Base-by-base conservation (phyloP, 2,329 filamentous ascomycete species). In the Hypoxylon rubiginosum region DNA sequence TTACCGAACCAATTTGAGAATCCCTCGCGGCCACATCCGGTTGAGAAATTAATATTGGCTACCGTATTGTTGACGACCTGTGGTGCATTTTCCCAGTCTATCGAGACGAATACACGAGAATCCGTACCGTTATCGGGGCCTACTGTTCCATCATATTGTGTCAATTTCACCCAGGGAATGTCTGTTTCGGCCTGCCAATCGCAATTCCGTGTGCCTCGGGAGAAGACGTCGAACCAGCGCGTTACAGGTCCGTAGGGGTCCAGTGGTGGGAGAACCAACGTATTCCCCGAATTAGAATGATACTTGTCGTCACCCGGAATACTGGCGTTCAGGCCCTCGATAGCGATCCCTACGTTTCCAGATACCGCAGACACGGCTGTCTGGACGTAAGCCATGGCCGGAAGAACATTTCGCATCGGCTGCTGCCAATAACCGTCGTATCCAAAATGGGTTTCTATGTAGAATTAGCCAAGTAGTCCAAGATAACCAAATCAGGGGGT, bases 351-450 rank as follows among this genome's bases (percentile, higher is more conserved):
- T 59, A 92, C 80, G 58, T 89, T 83, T 7, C 90, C 90, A 0
- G 86, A 84, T 5, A 91, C 79, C 4, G 85, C 85, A 11, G 83
- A 83, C 56, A 90, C 86, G 1, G 82, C 78, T 1, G 82, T 82
- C 74, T 90, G 87, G 1, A 90, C 86, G 68, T 86, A 90, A 4
- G 83, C 79, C 67, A 91, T 82, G 7, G 86, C 84, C 0, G 90
- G 89, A 1, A 91, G 83, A 0, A 85, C 85, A 73, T 92, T 91
- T 34, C 89, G 82, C 90, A 92, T 92, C 0, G 91, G 89, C 74
- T 92, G 90, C 77, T 92, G 90, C 90, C 90, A 87, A 75, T 83
- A 83, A 51, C 81, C 82, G 56, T 85, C 80, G 50, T 85, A 87
- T 19, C 85, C 84, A 8, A 87, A 76, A 69, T 87, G 86, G 0